Conservation (phyloP, 495 filamentous ascomycete species). For the Lasiosphaeris hirsuta region DNA sequence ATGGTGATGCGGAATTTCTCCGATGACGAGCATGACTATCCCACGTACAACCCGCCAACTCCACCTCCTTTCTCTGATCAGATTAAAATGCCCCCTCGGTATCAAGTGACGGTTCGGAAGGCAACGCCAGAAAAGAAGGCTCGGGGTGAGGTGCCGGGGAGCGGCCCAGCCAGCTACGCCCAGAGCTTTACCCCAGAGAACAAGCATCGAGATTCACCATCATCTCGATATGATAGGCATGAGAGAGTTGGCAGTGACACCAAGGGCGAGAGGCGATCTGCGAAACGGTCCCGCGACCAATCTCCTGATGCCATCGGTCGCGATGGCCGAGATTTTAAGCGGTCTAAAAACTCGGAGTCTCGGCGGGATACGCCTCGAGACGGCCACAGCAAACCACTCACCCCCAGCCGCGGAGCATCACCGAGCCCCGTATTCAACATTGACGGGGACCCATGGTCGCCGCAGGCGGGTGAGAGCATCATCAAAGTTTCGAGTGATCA, state of each 20-base stretch:
- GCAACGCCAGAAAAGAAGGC: neutral
- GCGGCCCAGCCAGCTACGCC: neutral
- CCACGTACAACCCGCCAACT: constrained; percentile 16
- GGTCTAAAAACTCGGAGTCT: constrained; percentile 6
- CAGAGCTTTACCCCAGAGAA: constrained; percentile 2
- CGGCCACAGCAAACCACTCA: neutral
- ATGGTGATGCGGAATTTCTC: constrained; percentile 30
- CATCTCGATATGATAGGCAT: constrained; percentile 6
- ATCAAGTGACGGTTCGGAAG: constrained; percentile 3
- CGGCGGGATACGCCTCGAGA: constrained; percentile 2
- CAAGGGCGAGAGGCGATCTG: neutral
- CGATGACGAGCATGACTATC: constrained; percentile 19
- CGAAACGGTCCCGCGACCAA: constrained; percentile 23
- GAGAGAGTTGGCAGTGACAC: constrained; percentile 1
- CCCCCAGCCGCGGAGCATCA: constrained; percentile 9
- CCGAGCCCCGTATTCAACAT: constrained; percentile 12
- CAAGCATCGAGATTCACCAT: neutral
- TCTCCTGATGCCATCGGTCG: neutral
- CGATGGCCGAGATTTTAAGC: constrained; percentile 19
- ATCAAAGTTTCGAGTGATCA: neutral
- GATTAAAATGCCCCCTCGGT: constrained; percentile 27
- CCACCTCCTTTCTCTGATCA: constrained; percentile 24
- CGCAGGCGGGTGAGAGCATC: constrained; percentile 24
- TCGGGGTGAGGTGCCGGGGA: neutral
- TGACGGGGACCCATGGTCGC: constrained; percentile 25